Evolutionary conservation across 2,329 filamentous ascomycete species (phyloP).

Genomic region (Claviceps africana): DNA sequence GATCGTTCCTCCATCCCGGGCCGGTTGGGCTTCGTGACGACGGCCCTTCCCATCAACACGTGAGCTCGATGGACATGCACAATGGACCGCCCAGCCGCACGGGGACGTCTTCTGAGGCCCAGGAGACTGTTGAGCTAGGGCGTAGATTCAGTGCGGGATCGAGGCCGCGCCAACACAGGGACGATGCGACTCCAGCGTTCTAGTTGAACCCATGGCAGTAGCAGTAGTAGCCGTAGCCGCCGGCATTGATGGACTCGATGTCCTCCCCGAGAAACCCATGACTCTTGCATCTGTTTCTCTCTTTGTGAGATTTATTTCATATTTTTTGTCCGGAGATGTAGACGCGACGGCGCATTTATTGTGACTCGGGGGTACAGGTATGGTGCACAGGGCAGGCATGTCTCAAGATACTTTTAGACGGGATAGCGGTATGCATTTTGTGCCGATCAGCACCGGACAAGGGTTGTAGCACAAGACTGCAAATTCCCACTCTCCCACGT

Average conservation of each 20-base stretch:
- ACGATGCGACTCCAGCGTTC: conserved; percentile 13
- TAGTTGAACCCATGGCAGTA: conserved; percentile 9
- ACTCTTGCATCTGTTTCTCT: background rate
- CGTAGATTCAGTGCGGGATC: conserved; percentile 14
- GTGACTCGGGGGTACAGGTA: no score
- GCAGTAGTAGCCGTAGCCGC: background rate
- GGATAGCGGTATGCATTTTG: background rate
- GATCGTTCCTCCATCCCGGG: conserved; percentile 34
- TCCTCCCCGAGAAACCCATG: background rate
- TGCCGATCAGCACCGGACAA: background rate
- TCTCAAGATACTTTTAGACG: background rate
- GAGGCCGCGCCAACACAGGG: conserved; percentile 13
- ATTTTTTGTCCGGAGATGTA: background rate
- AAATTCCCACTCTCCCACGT: background rate
- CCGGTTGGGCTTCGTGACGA: conserved; percentile 23
- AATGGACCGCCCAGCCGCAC: conserved; percentile 5
- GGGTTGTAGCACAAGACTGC: background rate
- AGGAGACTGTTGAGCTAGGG: conserved; percentile 15
- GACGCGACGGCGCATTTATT: no score
- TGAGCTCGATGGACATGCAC: conserved; percentile 13
- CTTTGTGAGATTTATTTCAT: background rate
- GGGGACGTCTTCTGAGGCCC: conserved; percentile 13
- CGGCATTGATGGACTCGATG: background rate
- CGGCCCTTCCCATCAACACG: conserved; percentile 12
- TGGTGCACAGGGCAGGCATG: no score